A percentile compares a stretch with the other conserved stretches of the same genome.
Evolutionary conservation across 2,329 filamentous ascomycete genomes (phyloP).

Genomic region (Helotiales sp.): DNA sequence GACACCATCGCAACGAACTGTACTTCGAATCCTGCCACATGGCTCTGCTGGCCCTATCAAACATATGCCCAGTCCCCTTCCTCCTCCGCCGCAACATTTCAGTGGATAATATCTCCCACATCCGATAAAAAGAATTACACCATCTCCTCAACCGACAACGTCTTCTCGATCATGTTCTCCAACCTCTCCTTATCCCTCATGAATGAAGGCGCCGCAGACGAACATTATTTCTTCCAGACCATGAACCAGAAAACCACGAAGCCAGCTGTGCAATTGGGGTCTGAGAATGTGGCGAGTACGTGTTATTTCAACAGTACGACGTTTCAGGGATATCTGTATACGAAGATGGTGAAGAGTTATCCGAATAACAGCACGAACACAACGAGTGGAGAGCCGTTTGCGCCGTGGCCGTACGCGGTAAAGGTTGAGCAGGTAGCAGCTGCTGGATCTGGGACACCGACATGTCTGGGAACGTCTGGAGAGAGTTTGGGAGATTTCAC

Average conservation of each 20-base stretch:
- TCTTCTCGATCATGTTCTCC: conserved; percentile 56
- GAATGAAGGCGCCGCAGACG: conserved; percentile 47
- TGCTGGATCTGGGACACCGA: conserved; percentile 50
- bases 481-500: conserved; percentile 40
- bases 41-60: conserved; percentile 61
- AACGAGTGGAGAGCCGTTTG: conserved; percentile 34
- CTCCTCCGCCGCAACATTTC: conserved; percentile 52
- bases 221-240: conserved; percentile 60
- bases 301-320: conserved; percentile 60
- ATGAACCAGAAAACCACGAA: conserved; percentile 52
- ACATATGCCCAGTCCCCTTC: conserved; percentile 45
- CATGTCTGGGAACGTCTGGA: conserved; percentile 48
- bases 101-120: conserved; percentile 56
- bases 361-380: conserved; percentile 38
- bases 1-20: conserved; percentile 54
- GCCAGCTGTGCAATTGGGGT: conserved; percentile 45
- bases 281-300: conserved; percentile 45
- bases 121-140: conserved; percentile 44
- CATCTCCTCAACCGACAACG: conserved; percentile 56
- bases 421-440: conserved; percentile 53
- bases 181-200: conserved; percentile 51
- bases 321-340: conserved; percentile 61
- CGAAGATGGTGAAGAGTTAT: conserved; percentile 46
- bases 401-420: conserved; percentile 58
- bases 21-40: conserved; percentile 57